Evolutionary conservation across 345 rosid species (phyloP), one percentile per base, ranked within the genome.

Genomic region (Eutrema japonicum): DNA sequence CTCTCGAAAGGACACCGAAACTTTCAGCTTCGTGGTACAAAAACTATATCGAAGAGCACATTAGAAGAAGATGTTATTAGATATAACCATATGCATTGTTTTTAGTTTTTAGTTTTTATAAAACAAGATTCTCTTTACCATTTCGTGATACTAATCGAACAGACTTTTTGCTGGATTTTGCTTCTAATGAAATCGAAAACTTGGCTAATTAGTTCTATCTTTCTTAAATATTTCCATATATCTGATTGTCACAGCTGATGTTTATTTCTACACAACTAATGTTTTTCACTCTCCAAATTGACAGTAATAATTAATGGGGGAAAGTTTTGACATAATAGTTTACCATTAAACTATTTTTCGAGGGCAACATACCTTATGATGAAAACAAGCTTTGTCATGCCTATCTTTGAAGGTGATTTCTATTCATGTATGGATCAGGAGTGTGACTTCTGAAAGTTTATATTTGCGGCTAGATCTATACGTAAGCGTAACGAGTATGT

Each of bases 21-120:
- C 70, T 37, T 16, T 92, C 96, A 27, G 92, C 88, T 71, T 60
- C 64, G 8, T 92, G 92, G 96, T 85, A 78, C 76, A 79, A 60
- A 57, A 76, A 77, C 4, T 80, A 80, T 74, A 82, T 86, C 2
- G 78, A 76, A 43, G 70, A 73, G 53, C 79, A 82, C 36, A 18
- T 38, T 22, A 66, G 29, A 66, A 57, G 12, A 12, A 49, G 14
- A 57, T 8, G 9, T 30, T 10, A 22, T 45, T 48, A 69, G 27
- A 11, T 16, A 43, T 54, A 29, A 37, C 6, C 36, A 62, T 16
- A 26, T 18, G 30, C 5, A 10, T 3, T 60, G 2, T 1, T n/a
- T 29, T 52, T 33, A 18, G 8, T n/a, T n/a, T n/a, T n/a, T 46
- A 8, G 27, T 12, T 55, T 45, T 6, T 33, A 12, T 52, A 1